phyloP scores from a whole-genome alignment of 177 flowering plant species.

The Vitis hybrid region DNA sequence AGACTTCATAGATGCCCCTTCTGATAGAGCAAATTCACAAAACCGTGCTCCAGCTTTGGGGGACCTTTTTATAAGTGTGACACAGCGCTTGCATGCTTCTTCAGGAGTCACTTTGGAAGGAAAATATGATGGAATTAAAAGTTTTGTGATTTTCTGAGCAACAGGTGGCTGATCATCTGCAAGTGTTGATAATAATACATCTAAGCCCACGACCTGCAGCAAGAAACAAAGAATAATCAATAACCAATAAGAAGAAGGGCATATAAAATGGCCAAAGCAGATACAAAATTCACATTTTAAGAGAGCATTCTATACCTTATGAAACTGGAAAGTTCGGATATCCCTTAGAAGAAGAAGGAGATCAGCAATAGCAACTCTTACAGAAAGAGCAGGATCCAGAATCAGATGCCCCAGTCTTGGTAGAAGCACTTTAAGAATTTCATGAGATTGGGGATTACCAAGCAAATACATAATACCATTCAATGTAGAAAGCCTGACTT shows the following conservation, averaged over 20 bases:
- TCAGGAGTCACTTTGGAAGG: slow-evolving; percentile 56
- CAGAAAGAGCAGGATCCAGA: slow-evolving; percentile 52
- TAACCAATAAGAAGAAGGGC: background rate
- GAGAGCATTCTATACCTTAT: slow-evolving; percentile 54
- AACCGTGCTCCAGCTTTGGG: slow-evolving; percentile 88
- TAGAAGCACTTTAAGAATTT: slow-evolving; percentile 86
- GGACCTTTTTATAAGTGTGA: slow-evolving; percentile 75
- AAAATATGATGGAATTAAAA: slow-evolving; percentile 88
- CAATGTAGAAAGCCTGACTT: slow-evolving; percentile 77
- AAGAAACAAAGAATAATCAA: slow-evolving; percentile 3
- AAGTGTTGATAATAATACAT: slow-evolving; percentile 56
- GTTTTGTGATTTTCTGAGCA: slow-evolving; percentile 72
- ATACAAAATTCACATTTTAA: slow-evolving; percentile 4
- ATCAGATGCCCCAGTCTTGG: slow-evolving; percentile 79
- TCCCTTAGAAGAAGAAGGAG: slow-evolving; percentile 74
- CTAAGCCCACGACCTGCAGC: slow-evolving; percentile 75
- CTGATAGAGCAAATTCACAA: slow-evolving; percentile 64
- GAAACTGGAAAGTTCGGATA: slow-evolving; percentile 67
- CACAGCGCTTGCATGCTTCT: slow-evolving; percentile 82
- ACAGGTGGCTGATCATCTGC: slow-evolving; percentile 73
- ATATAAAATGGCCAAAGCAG: slow-evolving; percentile 3
- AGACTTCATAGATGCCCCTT: slow-evolving; percentile 68
- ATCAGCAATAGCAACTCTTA: slow-evolving; percentile 61
- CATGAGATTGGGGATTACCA: slow-evolving; percentile 93
- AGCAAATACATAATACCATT: slow-evolving; percentile 82